Evolutionary conservation across 2,329 filamentous ascomycete genomes (phyloP).

Genomic region (Calonectria crousiana): DNA sequence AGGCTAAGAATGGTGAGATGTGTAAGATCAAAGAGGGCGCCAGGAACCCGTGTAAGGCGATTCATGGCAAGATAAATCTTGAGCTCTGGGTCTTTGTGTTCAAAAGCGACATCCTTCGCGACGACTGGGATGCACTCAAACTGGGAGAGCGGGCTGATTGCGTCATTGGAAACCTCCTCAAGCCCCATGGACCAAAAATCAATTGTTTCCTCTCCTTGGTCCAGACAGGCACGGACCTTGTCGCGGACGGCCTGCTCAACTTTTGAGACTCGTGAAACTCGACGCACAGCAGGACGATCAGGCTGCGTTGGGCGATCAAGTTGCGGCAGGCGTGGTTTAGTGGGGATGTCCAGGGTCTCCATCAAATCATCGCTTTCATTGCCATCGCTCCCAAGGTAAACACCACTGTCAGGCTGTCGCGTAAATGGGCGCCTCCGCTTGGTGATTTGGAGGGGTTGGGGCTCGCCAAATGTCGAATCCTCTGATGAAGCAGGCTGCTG

Average conservation of each 20-base stretch:
- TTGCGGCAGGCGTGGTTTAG: constrained; percentile 53
- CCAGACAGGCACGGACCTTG: constrained; percentile 65
- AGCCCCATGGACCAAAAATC: constrained; percentile 72
- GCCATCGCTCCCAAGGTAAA: constrained; percentile 75
- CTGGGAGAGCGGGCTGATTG: constrained; percentile 67
- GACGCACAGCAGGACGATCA: constrained; percentile 45
- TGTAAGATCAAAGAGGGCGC: constrained; percentile 71
- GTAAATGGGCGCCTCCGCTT: constrained; percentile 65
- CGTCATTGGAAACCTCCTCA: constrained; percentile 65
- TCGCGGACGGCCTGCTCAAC: constrained; percentile 59
- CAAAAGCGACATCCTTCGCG: constrained; percentile 69
- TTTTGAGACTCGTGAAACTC: constrained; percentile 50
- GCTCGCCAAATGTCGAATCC: constrained; percentile 61
- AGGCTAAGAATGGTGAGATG: constrained; percentile 75
- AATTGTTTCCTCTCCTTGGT: constrained; percentile 69
- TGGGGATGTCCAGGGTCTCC: constrained; percentile 48
- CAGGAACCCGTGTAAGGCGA: constrained; percentile 66
- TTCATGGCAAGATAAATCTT: constrained; percentile 74
- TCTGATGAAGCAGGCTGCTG: constrained; percentile 67
- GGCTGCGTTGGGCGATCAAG: constrained; percentile 51
- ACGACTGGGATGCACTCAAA: constrained; percentile 68
- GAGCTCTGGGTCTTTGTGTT: constrained; percentile 68
- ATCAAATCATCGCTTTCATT: constrained; percentile 58
- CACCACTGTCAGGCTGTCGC: constrained; percentile 75
- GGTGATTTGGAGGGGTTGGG: constrained; percentile 48